phyloP scores from a whole-genome alignment of 176 grass and related monocot genomes.

The Aegilops bicornis region DNA sequence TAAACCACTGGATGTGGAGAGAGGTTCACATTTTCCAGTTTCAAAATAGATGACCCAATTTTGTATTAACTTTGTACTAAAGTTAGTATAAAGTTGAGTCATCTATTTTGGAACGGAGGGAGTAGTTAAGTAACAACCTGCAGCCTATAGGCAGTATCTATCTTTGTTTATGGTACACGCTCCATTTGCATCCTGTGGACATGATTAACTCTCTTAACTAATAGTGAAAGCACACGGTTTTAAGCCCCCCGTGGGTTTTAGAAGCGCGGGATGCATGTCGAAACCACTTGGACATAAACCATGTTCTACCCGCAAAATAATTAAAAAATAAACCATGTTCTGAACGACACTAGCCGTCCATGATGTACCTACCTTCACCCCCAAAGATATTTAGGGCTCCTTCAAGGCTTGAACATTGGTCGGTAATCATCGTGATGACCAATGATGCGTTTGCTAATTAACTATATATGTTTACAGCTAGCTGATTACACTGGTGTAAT shows the following conservation, averaged over 20 bases:
- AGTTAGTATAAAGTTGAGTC: too few relatives aligned
- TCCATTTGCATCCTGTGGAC: background rate
- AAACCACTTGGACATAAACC: background rate
- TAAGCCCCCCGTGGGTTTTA: background rate
- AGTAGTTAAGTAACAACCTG: conserved; percentile 9
- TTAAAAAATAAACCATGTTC: too few relatives aligned
- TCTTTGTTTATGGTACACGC: conserved; percentile 26
- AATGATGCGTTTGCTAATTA: background rate
- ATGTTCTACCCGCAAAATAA: too few relatives aligned
- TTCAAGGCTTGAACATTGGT: background rate
- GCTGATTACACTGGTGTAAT: background rate
- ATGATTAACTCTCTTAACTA: background rate
- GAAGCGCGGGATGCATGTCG: background rate
- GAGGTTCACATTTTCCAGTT: too few relatives aligned
- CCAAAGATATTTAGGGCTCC: background rate
- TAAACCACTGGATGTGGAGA: too few relatives aligned
- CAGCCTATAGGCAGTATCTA: background rate
- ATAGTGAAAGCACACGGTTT: conserved; percentile 33
- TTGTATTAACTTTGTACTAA: too few relatives aligned
- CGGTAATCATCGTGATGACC: background rate
- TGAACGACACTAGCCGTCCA: background rate
- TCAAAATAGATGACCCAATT: too few relatives aligned
- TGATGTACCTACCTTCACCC: background rate
- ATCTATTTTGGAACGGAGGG: too few relatives aligned
- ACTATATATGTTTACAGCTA: too few relatives aligned